These are phyloP conservation scores for Solanum hybrid DNA, from an alignment of 305 asterid species.

Conservation along the genomic window DNA sequence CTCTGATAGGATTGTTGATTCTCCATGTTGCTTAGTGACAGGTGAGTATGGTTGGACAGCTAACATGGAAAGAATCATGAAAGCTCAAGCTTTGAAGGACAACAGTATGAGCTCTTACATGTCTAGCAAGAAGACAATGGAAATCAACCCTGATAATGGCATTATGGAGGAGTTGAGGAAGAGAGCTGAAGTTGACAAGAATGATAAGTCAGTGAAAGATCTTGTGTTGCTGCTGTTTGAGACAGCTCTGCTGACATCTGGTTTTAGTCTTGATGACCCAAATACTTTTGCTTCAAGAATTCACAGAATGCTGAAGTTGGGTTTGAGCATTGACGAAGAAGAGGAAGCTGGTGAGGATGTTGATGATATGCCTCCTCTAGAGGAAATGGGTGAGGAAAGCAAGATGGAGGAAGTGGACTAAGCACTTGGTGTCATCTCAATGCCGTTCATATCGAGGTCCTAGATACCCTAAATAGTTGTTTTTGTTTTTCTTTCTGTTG, in stretches of 20 bases:
- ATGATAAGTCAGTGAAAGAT: slow-evolving; percentile 28
- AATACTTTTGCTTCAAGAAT: slow-evolving; percentile 56
- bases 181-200: slow-evolving; percentile 47
- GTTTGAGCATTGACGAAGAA: slow-evolving; percentile 29
- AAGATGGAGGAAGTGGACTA: slow-evolving; percentile 12
- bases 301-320: slow-evolving; percentile 64
- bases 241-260: slow-evolving; percentile 30
- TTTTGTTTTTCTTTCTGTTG: neutral
- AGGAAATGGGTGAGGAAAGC: slow-evolving; percentile 12
- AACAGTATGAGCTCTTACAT: slow-evolving; percentile 54
- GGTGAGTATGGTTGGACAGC: slow-evolving; percentile 32
- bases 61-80: slow-evolving; percentile 57
- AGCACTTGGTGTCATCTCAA: neutral
- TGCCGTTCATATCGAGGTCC: neutral
- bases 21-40: slow-evolving; percentile 47
- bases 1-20: slow-evolving; percentile 55
- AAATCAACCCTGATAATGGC: slow-evolving; percentile 56
- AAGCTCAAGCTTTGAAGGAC: slow-evolving; percentile 65
- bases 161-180: slow-evolving; percentile 66
- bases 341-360: slow-evolving; percentile 40
- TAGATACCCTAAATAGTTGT: neutral
- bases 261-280: slow-evolving; percentile 47
- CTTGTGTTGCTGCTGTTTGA: slow-evolving; percentile 25
- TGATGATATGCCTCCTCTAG: slow-evolving; percentile 43
- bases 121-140: slow-evolving; percentile 79